Evolutionary conservation across 257 asterid species (phyloP).

Genomic region (Nicotiana paniculata): DNA sequence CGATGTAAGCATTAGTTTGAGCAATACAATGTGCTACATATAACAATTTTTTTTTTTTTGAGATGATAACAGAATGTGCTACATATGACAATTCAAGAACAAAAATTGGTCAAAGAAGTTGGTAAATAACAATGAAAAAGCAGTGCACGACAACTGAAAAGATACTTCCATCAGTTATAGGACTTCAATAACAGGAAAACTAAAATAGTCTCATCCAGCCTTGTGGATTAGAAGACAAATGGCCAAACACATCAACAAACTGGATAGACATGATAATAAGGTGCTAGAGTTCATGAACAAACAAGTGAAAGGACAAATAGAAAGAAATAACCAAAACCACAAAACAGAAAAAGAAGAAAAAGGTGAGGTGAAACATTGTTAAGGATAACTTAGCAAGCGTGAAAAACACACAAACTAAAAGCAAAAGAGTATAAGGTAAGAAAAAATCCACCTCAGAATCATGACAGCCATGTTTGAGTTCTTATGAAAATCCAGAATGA

Average conservation of each 20-base stretch:
- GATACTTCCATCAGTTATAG: neutral
- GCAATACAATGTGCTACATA: neutral
- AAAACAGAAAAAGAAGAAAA: neutral
- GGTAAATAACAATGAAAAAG: neutral
- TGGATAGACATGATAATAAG: neutral
- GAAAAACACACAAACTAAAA: neutral
- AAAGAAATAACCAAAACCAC: neutral
- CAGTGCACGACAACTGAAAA: neutral
- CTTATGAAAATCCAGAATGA: conserved; percentile 74
- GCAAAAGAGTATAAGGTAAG: neutral
- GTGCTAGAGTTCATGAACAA: neutral
- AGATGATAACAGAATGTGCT: neutral
- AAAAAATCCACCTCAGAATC: conserved; percentile 51
- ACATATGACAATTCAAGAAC: neutral
- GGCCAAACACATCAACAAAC: neutral
- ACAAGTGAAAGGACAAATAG: neutral
- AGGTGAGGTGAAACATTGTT: conserved; percentile 3
- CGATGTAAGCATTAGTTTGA: neutral
- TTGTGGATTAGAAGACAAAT: neutral
- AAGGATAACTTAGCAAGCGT: neutral
- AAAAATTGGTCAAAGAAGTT: neutral
- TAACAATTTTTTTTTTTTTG: too few relatives aligned
- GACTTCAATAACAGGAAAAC: neutral
- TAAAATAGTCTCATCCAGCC: neutral
- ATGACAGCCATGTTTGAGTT: conserved; percentile 82